These are phyloP conservation scores for Penicillium corylophilum DNA, from an alignment of 2,329 filamentous ascomycete species.

Conservation along the genomic window DNA sequence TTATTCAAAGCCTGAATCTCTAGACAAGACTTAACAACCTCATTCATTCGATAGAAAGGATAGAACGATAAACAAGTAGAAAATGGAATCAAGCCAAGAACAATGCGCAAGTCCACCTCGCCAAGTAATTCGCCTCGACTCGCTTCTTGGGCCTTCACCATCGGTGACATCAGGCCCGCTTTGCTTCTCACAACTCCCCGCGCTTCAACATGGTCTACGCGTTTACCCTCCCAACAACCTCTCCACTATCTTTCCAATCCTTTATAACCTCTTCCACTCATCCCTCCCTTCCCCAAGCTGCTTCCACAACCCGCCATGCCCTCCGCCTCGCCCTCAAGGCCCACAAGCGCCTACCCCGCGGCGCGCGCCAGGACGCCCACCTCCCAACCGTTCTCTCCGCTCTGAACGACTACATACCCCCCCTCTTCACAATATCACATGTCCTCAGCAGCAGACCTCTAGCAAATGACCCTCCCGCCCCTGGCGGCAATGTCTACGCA, in stretches of 20 bases:
- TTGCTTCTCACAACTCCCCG: constrained; percentile 16
- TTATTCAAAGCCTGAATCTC: background rate
- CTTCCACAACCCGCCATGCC: constrained; percentile 80
- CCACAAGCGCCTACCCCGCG: constrained; percentile 78
- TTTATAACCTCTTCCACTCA: constrained; percentile 78
- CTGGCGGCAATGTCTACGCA: background rate
- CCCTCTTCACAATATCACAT: constrained; percentile 73
- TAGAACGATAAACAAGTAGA: background rate
- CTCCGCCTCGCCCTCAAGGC: constrained; percentile 81
- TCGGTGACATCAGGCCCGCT: constrained; percentile 10
- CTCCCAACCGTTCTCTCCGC: constrained; percentile 68
- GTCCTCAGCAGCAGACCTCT: constrained; percentile 53
- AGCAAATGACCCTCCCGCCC: constrained; percentile 14
- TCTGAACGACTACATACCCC: constrained; percentile 77
- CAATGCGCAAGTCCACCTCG: background rate
- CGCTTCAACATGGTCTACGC: constrained; percentile 74
- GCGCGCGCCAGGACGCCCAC: constrained; percentile 65
- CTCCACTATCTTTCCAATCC: constrained; percentile 76
- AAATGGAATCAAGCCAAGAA: background rate
- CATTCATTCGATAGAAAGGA: background rate
- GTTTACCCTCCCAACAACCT: constrained; percentile 86
- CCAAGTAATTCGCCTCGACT: background rate
- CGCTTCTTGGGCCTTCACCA: constrained; percentile 4
- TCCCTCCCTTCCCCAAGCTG: constrained; percentile 79
- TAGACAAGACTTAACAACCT: background rate